phyloP scores from a whole-genome alignment of 179 eudicot species.

The Corrigiola litoralis region DNA sequence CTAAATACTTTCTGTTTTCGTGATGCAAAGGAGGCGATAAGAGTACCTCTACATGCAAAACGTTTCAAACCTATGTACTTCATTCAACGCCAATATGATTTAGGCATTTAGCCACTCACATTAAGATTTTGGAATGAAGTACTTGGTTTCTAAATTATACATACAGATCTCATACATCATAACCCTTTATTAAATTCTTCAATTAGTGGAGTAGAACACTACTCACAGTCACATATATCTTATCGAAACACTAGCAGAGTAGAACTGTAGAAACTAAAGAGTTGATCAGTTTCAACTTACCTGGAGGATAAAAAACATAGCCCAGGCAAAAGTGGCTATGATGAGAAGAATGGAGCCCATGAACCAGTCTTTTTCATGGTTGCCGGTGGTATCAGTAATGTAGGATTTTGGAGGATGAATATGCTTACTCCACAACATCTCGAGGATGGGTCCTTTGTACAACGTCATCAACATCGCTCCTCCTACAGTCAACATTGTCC shows the following conservation, averaged over 20 bases:
- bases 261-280: neutral
- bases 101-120: no score
- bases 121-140: no score
- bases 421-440: conserved; percentile 40
- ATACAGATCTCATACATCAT: no score
- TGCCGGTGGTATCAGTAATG: conserved; percentile 12
- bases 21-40: no score
- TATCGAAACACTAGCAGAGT: neutral
- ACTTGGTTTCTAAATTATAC: no score
- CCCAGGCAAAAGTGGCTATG: conserved; percentile 68
- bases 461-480: conserved; percentile 91
- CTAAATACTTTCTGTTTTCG: no score
- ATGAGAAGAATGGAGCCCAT: conserved; percentile 71
- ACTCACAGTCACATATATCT: conserved; percentile 69
- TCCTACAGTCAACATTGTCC: conserved; percentile 67
- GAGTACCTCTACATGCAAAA: no score
- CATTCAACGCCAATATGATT: no score
- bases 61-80: no score
- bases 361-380: conserved; percentile 28
- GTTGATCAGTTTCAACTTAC: conserved; percentile 20
- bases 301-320: conserved; percentile 68
- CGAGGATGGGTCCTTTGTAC: conserved; percentile 42
- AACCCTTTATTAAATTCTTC: no score
- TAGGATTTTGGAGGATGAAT: no score
- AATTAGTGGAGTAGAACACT: no score